Evolutionary conservation across 2,329 filamentous ascomycete species (phyloP).

Genomic region (Bertia moriformis): DNA sequence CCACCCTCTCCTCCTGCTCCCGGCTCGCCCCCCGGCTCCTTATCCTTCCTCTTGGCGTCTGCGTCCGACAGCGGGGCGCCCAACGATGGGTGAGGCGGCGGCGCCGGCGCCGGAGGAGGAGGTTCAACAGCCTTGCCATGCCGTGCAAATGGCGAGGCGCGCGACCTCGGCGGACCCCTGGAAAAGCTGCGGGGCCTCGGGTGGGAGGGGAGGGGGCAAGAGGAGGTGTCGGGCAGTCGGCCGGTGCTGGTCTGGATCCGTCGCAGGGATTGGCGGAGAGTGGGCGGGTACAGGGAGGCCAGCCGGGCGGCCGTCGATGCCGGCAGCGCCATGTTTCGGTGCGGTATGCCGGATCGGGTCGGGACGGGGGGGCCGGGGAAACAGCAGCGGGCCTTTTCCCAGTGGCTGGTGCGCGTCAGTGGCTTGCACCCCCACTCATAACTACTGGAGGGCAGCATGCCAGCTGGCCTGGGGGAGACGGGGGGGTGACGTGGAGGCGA

Average conservation of each 20-base stretch:
- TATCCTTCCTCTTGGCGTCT: constrained; percentile 4
- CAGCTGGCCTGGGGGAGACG: too few relatives aligned
- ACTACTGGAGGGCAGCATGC: too few relatives aligned
- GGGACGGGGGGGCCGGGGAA: too few relatives aligned
- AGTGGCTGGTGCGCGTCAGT: too few relatives aligned
- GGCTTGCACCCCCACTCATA: too few relatives aligned
- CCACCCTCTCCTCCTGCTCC: not conserved
- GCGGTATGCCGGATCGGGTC: too few relatives aligned
- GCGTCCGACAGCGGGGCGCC: too few relatives aligned
- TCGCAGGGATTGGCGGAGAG: constrained; percentile 23
- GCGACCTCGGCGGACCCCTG: not conserved
- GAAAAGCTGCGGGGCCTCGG: constrained; percentile 2
- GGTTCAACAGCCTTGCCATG: constrained; percentile 22
- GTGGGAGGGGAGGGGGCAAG: constrained; percentile 4
- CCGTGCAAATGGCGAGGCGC: constrained; percentile 10
- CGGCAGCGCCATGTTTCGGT: not conserved
- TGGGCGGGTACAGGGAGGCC: constrained; percentile 37
- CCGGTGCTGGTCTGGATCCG: too few relatives aligned
- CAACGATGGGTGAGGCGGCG: too few relatives aligned
- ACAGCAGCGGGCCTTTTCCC: too few relatives aligned
- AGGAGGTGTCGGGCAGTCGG: too few relatives aligned
- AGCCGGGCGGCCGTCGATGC: constrained; percentile 34
- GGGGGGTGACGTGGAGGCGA: too few relatives aligned
- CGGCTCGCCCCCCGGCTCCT: constrained; percentile 2
- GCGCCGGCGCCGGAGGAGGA: constrained; percentile 6